phyloP scores from a whole-genome alignment of 208 protist genomes.

The Leishmania lainsoni region DNA sequence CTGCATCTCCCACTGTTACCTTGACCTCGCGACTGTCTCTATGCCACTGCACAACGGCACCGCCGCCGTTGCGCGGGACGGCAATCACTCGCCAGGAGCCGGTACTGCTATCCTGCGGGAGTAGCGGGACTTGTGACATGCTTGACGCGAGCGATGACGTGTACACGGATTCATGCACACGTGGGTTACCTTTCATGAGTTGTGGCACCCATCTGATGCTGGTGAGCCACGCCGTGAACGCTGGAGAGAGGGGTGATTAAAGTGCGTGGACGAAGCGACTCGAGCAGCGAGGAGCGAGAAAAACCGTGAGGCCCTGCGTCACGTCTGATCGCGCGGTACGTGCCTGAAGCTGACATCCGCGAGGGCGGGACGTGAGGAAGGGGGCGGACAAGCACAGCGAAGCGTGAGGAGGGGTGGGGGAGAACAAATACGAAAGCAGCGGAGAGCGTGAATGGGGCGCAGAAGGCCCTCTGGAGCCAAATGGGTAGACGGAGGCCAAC shows the following conservation, averaged over 20 bases:
- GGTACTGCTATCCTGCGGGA: background rate
- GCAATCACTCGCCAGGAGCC: background rate
- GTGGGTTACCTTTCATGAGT: background rate
- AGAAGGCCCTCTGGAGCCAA: background rate
- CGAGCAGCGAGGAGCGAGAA: background rate
- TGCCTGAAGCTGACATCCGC: background rate
- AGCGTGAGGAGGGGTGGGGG: background rate
- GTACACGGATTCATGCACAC: background rate
- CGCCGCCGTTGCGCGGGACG: background rate
- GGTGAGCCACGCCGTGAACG: background rate
- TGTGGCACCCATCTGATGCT: background rate
- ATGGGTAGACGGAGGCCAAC: background rate
- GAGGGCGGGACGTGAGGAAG: background rate
- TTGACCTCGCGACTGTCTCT: background rate
- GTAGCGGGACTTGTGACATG: background rate
- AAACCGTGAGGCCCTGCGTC: background rate
- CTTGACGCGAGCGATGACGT: background rate
- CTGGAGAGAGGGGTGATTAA: background rate
- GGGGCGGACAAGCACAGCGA: background rate
- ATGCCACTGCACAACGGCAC: constrained; percentile 12
- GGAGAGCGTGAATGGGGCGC: background rate
- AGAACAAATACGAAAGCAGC: background rate
- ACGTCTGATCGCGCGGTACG: background rate
- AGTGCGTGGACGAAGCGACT: background rate
- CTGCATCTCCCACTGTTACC: background rate